Percentiles rank a stretch among this genome's conserved stretches.
Conservation (phyloP, 495 filamentous ascomycete species). For the Beverwykella pulmonaria region DNA sequence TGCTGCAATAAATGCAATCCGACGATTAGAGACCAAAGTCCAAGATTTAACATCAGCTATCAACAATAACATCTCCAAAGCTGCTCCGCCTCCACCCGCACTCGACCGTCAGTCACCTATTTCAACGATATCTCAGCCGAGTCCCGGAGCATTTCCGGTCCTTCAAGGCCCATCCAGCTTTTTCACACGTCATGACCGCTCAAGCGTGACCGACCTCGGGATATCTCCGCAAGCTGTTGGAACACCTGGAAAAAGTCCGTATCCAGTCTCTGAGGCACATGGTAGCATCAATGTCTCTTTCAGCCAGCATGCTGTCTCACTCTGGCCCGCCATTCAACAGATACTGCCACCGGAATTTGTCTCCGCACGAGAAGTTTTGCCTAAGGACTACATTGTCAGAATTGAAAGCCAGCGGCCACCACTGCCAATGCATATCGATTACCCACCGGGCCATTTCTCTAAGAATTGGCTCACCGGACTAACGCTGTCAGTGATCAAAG, state of each 20-base stretch:
- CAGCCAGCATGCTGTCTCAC: conserved; percentile 34
- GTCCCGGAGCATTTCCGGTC: neutral
- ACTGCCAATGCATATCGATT: conserved; percentile 18
- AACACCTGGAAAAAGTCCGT: conserved; percentile 9
- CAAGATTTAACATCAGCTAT: conserved; percentile 29
- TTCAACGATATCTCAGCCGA: conserved; percentile 9
- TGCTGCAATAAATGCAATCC: conserved; percentile 38
- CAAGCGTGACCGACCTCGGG: neutral
- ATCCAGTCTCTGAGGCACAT: neutral
- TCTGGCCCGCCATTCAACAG: conserved; percentile 33
- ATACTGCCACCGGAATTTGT: conserved; percentile 21
- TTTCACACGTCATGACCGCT: neutral
- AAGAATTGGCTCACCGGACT: conserved; percentile 25
- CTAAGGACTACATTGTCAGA: conserved; percentile 32
- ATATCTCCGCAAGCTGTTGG: conserved; percentile 9
- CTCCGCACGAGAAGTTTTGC: conserved; percentile 8
- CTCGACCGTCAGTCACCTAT: conserved; percentile 9
- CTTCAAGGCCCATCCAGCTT: neutral
- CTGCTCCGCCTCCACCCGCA: neutral
- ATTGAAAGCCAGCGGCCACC: conserved; percentile 23
- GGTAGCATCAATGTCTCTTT: conserved; percentile 25
- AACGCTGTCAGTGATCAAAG: conserved; percentile 33
- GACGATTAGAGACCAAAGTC: conserved; percentile 33
- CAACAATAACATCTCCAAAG: neutral
- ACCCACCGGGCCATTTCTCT: neutral